phyloP scores from a whole-genome alignment of 2,329 filamentous ascomycete species.

The Ophiostoma sp. region DNA sequence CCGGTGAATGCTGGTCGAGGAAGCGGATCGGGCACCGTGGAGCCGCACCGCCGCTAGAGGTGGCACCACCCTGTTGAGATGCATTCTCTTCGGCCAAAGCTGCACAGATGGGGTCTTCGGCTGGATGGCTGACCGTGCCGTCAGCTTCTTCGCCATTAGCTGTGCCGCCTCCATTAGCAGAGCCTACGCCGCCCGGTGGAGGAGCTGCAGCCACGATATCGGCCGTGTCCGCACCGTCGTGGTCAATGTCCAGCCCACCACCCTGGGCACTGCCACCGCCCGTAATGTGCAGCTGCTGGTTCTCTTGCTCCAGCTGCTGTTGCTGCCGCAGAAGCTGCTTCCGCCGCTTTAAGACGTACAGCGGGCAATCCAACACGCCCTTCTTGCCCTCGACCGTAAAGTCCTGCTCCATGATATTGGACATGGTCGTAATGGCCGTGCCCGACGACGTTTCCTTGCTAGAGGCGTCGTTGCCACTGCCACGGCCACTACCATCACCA shows the following conservation, averaged over 20 bases:
- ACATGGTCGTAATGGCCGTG: slow-evolving; percentile 57
- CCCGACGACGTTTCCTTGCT: slow-evolving; percentile 51
- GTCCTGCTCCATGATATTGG: slow-evolving; percentile 76
- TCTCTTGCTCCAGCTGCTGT: slow-evolving; percentile 27
- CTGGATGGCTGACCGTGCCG: slow-evolving; percentile 43
- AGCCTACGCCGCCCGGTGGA: slow-evolving; percentile 10
- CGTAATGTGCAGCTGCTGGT: slow-evolving; percentile 21
- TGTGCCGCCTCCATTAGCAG: background rate
- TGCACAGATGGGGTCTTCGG: slow-evolving; percentile 62
- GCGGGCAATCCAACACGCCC: slow-evolving; percentile 78
- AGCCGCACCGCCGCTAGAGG: slow-evolving; percentile 52
- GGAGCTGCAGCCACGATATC: slow-evolving; percentile 32
- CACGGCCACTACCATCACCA: background rate
- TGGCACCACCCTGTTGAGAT: slow-evolving; percentile 48
- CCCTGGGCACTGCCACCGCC: background rate
- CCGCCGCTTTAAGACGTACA: slow-evolving; percentile 53
- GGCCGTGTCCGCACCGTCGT: slow-evolving; percentile 27
- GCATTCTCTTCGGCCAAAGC: slow-evolving; percentile 62
- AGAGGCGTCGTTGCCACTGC: slow-evolving; percentile 42
- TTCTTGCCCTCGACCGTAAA: slow-evolving; percentile 85
- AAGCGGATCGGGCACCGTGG: slow-evolving; percentile 84
- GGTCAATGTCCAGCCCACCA: background rate
- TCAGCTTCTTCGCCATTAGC: background rate
- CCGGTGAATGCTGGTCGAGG: slow-evolving; percentile 86
- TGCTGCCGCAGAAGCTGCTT: slow-evolving; percentile 26